Conservation (phyloP, 139 green algal genomes). For the Chlamydomonas asymmetrica region DNA sequence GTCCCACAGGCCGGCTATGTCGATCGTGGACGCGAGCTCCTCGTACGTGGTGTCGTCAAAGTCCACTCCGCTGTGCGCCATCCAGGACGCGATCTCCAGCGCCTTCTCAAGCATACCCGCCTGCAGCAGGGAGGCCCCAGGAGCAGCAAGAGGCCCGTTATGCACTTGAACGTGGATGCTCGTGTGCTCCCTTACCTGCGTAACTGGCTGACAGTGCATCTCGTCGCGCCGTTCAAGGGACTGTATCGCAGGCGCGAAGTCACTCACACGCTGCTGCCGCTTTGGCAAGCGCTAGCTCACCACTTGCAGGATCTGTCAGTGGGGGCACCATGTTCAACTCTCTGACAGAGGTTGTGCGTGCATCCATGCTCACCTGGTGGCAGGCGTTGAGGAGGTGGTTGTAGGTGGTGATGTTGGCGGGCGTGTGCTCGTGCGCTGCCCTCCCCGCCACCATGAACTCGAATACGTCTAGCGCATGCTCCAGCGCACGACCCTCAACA, state of each 20-base stretch:
- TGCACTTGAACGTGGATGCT: too few species aligned
- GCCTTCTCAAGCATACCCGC: constrained; percentile 53
- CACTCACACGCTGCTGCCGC: too few species aligned
- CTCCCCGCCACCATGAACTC: constrained; percentile 48
- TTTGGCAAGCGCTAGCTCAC: too few species aligned
- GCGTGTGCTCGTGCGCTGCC: constrained; percentile 15
- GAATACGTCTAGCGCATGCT: constrained; percentile 41
- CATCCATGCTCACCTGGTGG: constrained; percentile 38
- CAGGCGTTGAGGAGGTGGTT: constrained; percentile 52
- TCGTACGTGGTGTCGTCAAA: constrained; percentile 43
- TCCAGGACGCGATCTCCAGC: constrained; percentile 46
- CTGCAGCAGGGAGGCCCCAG: too few species aligned
- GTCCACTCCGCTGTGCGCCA: constrained; percentile 19
- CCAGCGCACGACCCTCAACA: constrained; percentile 30
- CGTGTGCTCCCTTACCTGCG: too few species aligned
- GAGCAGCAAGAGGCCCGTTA: too few species aligned
- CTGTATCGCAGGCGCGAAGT: too few species aligned
- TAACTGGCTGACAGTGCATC: too few species aligned
- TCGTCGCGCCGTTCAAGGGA: too few species aligned
- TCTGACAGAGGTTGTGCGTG: too few species aligned
- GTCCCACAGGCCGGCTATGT: constrained; percentile 37
- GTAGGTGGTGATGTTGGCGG: constrained; percentile 50
- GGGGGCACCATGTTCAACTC: too few species aligned
- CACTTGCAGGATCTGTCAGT: too few species aligned
- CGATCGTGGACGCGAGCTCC: constrained; percentile 41